phyloP scores from a whole-genome alignment of 495 filamentous ascomycete genomes.

The Bacidia rubella region DNA sequence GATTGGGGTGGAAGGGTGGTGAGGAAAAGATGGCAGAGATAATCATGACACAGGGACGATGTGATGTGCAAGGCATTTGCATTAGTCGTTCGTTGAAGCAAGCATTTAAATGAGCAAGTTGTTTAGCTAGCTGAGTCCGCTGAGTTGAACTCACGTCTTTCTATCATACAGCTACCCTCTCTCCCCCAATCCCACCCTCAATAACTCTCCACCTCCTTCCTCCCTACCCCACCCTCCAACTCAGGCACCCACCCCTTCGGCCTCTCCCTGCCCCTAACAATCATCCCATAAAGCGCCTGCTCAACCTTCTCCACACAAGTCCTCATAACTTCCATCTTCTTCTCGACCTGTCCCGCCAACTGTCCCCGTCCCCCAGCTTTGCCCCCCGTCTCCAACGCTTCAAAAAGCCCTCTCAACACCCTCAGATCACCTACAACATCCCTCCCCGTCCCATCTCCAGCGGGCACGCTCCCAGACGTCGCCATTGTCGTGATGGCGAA shows the following conservation, averaged over 20 bases:
- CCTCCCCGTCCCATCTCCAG: conserved; percentile 11
- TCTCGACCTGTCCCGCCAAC: conserved; percentile 50
- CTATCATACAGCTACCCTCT: neutral
- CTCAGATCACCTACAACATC: conserved; percentile 62
- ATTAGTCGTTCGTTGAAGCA: no score
- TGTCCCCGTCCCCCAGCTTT: conserved; percentile 17
- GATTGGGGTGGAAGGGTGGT: neutral
- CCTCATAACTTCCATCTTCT: conserved; percentile 80
- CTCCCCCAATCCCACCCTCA: conserved; percentile 7
- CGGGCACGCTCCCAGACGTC: conserved; percentile 42
- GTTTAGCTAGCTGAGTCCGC: no score
- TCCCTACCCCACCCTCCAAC: conserved; percentile 32
- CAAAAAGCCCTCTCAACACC: conserved; percentile 55
- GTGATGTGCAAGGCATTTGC: no score
- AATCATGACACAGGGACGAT: neutral
- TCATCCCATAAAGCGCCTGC: conserved; percentile 70
- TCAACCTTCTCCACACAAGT: conserved; percentile 90
- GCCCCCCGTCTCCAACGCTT: conserved; percentile 45
- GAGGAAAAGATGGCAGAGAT: neutral
- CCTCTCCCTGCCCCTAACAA: conserved; percentile 72
- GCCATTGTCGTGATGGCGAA: conserved; percentile 78
- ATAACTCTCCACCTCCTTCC: conserved; percentile 32
- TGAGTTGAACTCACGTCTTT: no score
- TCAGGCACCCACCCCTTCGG: conserved; percentile 91
- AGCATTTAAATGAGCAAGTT: no score